Base-by-base conservation (phyloP, 768 basidiomycete species). In the Hemileccinum impolitum region DNA sequence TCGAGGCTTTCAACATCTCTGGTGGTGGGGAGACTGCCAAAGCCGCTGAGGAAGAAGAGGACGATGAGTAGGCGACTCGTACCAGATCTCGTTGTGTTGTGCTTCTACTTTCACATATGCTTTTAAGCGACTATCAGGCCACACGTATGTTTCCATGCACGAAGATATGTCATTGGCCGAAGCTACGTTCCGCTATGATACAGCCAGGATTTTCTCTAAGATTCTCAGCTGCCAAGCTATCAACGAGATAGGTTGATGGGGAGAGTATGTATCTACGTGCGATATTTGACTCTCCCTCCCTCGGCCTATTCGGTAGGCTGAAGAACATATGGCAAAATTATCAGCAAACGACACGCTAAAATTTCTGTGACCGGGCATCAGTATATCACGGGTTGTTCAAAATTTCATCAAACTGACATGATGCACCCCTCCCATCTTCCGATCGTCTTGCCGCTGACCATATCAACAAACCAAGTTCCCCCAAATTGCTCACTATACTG, bases 1-100 rank as follows among this genome's bases (percentile, higher is more conserved):
- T 97, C 72, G 82, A 85, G 64, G 85, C 85, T 49, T 97, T 95
- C 87, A 79, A 90, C 71, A 78, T 81, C 39, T 79, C 80, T 58
- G 82, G 75, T 40, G 76, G 65, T 38, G 69, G 48, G 12, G 70
- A 48, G 17, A 75, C 63, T 45, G 83, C 69, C 10, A 78, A 72
- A 15, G 80, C 75, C 21, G 75, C 73, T 8, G 64, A 58, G 0
- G 58, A 52, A 0, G 60, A 61, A 0, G 59, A 50, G 11, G 58
- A 66, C 1, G 83, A 87, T 43, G 85, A 90, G 72, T 85, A 82
- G 73, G 72, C 58, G 38, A 55, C 44, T 44, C 35, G 19, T 37
- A 44, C 39, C 44, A 18, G 19, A 41, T 19, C n/a, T 32, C 28
- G 25, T 43, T 21, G 8, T 23, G 44, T 34, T 30, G 38, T 61